phyloP scores from a whole-genome alignment of 1,139 yeast genomes.

The Kurtzmaniella quercitrusa region DNA sequence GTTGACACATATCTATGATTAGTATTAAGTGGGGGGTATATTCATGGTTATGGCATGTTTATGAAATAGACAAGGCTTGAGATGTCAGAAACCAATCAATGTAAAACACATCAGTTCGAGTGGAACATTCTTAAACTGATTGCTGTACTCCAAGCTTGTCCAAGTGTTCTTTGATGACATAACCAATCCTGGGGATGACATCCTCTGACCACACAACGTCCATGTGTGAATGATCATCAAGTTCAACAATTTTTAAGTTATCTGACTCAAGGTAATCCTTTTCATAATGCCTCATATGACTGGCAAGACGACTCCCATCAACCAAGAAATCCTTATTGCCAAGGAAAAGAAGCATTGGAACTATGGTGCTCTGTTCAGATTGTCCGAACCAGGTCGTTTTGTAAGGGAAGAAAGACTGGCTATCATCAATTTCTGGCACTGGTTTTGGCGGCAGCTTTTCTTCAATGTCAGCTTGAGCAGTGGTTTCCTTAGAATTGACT shows the following conservation, averaged over 20 bases:
- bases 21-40: no score
- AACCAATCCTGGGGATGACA: constrained; percentile 31
- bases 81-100: no score
- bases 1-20: no score
- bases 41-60: no score
- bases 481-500: constrained; percentile 5
- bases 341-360: constrained; percentile 56
- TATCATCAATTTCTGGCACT: constrained; percentile 25
- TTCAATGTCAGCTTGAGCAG: constrained; percentile 1
- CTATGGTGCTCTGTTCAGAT: constrained; percentile 25
- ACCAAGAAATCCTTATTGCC: constrained; percentile 67
- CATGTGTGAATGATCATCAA: constrained; percentile 50
- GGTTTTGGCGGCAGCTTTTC: background rate
- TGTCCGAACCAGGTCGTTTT: constrained; percentile 53
- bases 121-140: background rate
- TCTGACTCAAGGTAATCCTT: constrained; percentile 31
- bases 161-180: constrained; percentile 9
- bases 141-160: background rate
- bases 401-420: constrained; percentile 52
- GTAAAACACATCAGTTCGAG: no score
- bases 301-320: constrained; percentile 52
- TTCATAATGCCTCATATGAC: constrained; percentile 52
- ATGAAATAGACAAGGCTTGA: no score
- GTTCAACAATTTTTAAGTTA: constrained; percentile 31
- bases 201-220: constrained; percentile 59